Base-by-base conservation (phyloP, 768 basidiomycete genomes). In the Suillus cothurnatus region DNA sequence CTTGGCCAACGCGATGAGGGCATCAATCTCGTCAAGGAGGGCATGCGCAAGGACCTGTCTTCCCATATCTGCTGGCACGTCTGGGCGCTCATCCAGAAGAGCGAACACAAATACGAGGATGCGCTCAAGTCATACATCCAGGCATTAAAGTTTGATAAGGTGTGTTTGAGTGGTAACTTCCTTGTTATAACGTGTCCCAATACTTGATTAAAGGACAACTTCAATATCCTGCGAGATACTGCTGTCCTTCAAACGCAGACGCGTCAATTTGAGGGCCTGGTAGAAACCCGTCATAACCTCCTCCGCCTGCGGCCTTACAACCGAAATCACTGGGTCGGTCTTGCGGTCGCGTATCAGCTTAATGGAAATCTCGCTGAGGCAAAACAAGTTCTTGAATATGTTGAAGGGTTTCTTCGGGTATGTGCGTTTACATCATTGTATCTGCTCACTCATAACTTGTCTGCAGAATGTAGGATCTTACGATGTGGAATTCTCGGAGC, bases 61-160 rank as follows among this genome's bases (percentile, higher is more conserved):
- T 95, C 94, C 23, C 95, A 98, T 72, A 98, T 99, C 73, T 91
- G 90, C 74, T 99, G 97, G 96, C 97, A 99, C 78, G 97, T 99
- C 68, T 92, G 94, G 74, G 97, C 95, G 32, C 90, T 99, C 71
- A 88, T 97, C 26, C 92, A 95, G 76, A 94, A 97, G 76, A 91
- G 90, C 11, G 93, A 97, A 75, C 95, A 92, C 78, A 94, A 97
- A 73, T 98, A 94, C 71, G 93, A 94, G 69, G 95, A 96, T 72
- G 95, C 97, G 0, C 83, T 94, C 71, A 93, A 95, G 72, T 95
- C 95, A 31, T 99, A 98, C 77, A 87, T 85, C 2, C 92, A 94
- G 80, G 97, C 96, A 3, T 80, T 96, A 68, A 85, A 86, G 66
- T 93, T 92, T 71, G 97, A 99, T 80, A 91, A 90, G 81, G 96